Base-by-base conservation (phyloP, 495 filamentous ascomycete species). In the Chlorociboria aeruginascens region DNA sequence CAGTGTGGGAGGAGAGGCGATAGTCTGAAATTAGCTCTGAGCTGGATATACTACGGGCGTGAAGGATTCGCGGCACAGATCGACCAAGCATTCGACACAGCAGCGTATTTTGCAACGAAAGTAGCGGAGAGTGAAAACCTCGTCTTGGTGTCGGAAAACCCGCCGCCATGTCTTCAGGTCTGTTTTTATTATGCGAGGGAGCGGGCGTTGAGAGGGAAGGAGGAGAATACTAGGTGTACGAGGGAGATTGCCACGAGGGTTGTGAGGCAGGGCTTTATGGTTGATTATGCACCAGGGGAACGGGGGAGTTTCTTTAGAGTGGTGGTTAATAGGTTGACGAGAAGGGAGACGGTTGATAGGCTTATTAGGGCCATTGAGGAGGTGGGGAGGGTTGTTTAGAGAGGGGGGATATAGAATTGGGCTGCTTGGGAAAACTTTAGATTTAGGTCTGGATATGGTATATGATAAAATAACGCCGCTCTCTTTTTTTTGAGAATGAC, bases 1-100 rank as follows among this genome's bases (percentile, higher is more conserved):
- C 90, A 95, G 63, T 96, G 90, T 62, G 90, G 90, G 1, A 78
- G 92, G 0, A 74, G 84, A 28, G 89, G 82, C 40, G 92, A 96
- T 63, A 76, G 72, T 13, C 69, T 98, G 31, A 98, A 96, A 61
- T 69, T 98, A 32, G 86, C 85, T 39, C 71, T 98, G 8, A 69
- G 76, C 30, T 95, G 90, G 86, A 77, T 82, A 39, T 95, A 94
- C 70, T 85, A 96, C 68, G 90, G 92, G n/a, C 34, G 16, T 7
- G 20, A 45, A 1, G 58, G 58, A 12, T 57, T 52, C 30, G 53
- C 46, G 38, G n/a, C 31, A 1, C 58, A 61, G 34, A 50, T 58
- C 33, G 56, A 61, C 34, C 46, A 56, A 35, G 58, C 55, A 7
- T 58, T 61, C 29, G 45, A 49, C 7, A 48, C 52, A 13, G 53